phyloP scores from a whole-genome alignment of 306 rosid species.

The Ammopiptanthus mongolicus region DNA sequence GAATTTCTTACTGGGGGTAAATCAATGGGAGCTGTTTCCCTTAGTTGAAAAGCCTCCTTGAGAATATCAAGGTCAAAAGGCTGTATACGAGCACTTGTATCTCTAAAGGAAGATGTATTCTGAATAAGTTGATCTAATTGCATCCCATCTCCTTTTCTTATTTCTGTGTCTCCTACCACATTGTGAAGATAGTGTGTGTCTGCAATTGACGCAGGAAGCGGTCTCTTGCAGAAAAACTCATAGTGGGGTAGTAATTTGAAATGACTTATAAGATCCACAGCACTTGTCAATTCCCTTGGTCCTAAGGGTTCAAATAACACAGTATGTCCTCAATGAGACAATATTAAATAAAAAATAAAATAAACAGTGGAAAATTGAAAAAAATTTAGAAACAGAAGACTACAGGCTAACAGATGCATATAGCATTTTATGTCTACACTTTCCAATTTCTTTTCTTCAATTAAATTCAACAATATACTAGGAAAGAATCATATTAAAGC shows the following conservation, averaged over 20 bases:
- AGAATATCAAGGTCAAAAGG: slow-evolving; percentile 81
- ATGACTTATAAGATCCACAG: slow-evolving; percentile 86
- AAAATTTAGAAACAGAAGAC: background rate
- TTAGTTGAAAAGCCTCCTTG: slow-evolving; percentile 79
- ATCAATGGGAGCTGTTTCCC: slow-evolving; percentile 78
- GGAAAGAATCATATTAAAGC: background rate
- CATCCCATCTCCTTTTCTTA: slow-evolving; percentile 97
- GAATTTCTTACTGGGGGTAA: slow-evolving; percentile 67
- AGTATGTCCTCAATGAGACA: background rate
- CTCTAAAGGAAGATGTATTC: slow-evolving; percentile 57
- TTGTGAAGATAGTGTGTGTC: slow-evolving; percentile 87
- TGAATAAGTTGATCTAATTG: slow-evolving; percentile 93
- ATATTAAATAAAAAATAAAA: background rate
- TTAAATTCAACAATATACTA: background rate
- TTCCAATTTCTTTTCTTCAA: background rate
- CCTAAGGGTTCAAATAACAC: slow-evolving; percentile 44
- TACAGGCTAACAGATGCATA: background rate
- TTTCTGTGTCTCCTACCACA: slow-evolving; percentile 91
- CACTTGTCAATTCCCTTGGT: slow-evolving; percentile 92
- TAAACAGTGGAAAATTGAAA: background rate
- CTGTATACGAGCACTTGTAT: slow-evolving; percentile 64
- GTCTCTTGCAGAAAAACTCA: slow-evolving; percentile 92
- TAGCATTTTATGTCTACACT: background rate
- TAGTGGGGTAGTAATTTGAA: slow-evolving; percentile 79
- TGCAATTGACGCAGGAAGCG: slow-evolving; percentile 78